phyloP scores from a whole-genome alignment of 768 basidiomycete genomes.

The Auricularia heimuer region DNA sequence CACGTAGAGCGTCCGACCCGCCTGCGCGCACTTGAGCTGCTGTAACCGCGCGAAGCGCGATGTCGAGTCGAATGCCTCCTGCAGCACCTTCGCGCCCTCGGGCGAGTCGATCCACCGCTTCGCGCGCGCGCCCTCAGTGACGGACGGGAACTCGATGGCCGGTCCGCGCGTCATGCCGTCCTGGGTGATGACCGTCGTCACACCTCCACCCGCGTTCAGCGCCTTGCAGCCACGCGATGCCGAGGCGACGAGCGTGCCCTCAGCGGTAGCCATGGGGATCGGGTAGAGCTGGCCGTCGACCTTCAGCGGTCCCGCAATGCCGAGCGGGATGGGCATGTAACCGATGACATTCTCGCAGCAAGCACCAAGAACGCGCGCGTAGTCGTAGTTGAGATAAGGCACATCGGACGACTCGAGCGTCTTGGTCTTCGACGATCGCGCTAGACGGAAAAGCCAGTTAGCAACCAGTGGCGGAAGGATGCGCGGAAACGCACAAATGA shows the following conservation, averaged over 20 bases:
- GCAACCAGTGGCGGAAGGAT: background rate
- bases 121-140: slow-evolving; percentile 72
- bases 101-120: slow-evolving; percentile 78
- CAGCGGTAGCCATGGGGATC: slow-evolving; percentile 99
- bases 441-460: slow-evolving; percentile 27
- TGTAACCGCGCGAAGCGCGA: slow-evolving; percentile 85
- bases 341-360: slow-evolving; percentile 99
- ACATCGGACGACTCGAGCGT: slow-evolving; percentile 77
- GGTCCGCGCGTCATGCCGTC: slow-evolving; percentile 99
- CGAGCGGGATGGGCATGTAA: slow-evolving; percentile 91
- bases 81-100: slow-evolving; percentile 67
- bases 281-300: slow-evolving; percentile 78
- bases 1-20: slow-evolving; percentile 87
- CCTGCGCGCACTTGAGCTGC: slow-evolving; percentile 78
- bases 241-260: slow-evolving; percentile 95
- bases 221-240: slow-evolving; percentile 97
- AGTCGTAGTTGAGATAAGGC: slow-evolving; percentile 82
- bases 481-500: slow-evolving; percentile 64
- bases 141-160: slow-evolving; percentile 87
- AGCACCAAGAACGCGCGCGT: slow-evolving; percentile 85
- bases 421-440: slow-evolving; percentile 75
- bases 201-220: slow-evolving; percentile 91
- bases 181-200: slow-evolving; percentile 81
- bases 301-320: slow-evolving; percentile 90
- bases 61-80: slow-evolving; percentile 86